A percentile compares a stretch with the other conserved stretches of the same genome.
Conservation (phyloP, 192 early-diverging fungal species). For the Bifiguratus adelaidae region DNA sequence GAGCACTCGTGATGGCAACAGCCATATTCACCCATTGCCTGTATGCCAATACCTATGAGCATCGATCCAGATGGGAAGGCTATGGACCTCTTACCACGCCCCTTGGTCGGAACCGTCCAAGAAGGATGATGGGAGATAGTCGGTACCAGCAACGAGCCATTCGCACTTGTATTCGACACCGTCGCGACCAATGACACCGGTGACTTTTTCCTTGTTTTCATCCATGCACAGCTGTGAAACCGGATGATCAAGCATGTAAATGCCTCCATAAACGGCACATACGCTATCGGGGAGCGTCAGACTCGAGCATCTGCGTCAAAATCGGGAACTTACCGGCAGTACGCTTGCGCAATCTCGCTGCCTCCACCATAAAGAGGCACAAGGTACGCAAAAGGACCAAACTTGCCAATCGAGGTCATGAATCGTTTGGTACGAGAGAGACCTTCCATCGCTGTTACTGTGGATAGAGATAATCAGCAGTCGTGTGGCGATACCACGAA, state of each 20-base stretch:
- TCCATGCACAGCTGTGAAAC: slow-evolving; percentile 28
- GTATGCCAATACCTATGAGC: not conserved
- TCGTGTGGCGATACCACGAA: not conserved
- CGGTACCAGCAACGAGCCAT: slow-evolving; percentile 36
- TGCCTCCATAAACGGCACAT: slow-evolving; percentile 85
- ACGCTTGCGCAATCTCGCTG: slow-evolving; percentile 83
- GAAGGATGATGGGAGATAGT: slow-evolving; percentile 38
- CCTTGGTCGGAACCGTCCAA: slow-evolving; percentile 18
- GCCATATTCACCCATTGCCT: slow-evolving; percentile 5
- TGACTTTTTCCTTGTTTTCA: slow-evolving; percentile 22
- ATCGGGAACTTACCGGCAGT: slow-evolving; percentile 61
- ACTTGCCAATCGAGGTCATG: slow-evolving; percentile 73
- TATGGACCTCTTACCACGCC: slow-evolving; percentile 11
- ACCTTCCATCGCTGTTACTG: slow-evolving; percentile 49
- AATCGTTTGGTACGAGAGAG: slow-evolving; percentile 55
- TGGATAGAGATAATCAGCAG: not conserved
- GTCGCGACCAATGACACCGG: slow-evolving; percentile 22
- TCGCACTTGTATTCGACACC: slow-evolving; percentile 29
- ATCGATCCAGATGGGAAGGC: not conserved
- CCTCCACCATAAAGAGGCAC: slow-evolving; percentile 80
- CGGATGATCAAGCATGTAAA: slow-evolving; percentile 65
- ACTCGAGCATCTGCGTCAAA: not conserved
- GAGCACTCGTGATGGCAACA: slow-evolving; percentile 25
- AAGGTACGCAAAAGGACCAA: slow-evolving; percentile 72
- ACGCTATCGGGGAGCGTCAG: slow-evolving; percentile 29